Conservation (phyloP, 768 basidiomycete genomes). For the Russula earlei region DNA sequence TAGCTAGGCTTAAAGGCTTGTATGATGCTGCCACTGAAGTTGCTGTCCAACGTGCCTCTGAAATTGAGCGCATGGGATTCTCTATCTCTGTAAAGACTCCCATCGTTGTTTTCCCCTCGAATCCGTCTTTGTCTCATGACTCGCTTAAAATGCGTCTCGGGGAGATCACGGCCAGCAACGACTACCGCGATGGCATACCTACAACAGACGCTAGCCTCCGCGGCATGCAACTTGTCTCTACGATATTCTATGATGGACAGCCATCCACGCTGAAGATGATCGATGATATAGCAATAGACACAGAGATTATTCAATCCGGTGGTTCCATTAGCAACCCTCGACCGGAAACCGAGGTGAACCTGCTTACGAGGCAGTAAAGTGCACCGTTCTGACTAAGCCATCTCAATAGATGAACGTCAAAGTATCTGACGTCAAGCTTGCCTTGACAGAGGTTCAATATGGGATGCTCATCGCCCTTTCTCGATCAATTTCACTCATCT, state of each 20-base stretch:
- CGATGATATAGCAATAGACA: constrained; percentile 73
- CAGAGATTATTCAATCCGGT: constrained; percentile 56
- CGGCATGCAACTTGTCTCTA: constrained; percentile 78
- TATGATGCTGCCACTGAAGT: constrained; percentile 92
- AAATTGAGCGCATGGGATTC: constrained; percentile 90
- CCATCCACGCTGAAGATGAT: constrained; percentile 71
- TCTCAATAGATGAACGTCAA: constrained; percentile 49
- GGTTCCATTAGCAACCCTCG: constrained; percentile 39
- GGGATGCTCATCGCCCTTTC: constrained; percentile 54
- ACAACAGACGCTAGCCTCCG: constrained; percentile 65
- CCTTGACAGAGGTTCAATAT: constrained; percentile 82
- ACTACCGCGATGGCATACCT: constrained; percentile 46
- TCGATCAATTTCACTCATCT: constrained; percentile 58
- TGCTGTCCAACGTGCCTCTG: constrained; percentile 87
- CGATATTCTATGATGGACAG: constrained; percentile 39
- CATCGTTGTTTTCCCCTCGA: constrained; percentile 79
- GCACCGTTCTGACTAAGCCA: neutral
- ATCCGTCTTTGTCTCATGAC: constrained; percentile 53
- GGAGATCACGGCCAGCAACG: constrained; percentile 77
- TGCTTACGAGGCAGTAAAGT: neutral
- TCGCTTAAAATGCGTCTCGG: constrained; percentile 76
- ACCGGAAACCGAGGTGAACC: constrained; percentile 68
- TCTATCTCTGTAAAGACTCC: constrained; percentile 86
- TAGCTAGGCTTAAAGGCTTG: constrained; percentile 84
- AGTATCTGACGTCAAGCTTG: constrained; percentile 76